Evolutionary conservation across 441 rosid genomes (phyloP), one percentile per base, ranked within the genome.

Genomic region (Viola pubescens): DNA sequence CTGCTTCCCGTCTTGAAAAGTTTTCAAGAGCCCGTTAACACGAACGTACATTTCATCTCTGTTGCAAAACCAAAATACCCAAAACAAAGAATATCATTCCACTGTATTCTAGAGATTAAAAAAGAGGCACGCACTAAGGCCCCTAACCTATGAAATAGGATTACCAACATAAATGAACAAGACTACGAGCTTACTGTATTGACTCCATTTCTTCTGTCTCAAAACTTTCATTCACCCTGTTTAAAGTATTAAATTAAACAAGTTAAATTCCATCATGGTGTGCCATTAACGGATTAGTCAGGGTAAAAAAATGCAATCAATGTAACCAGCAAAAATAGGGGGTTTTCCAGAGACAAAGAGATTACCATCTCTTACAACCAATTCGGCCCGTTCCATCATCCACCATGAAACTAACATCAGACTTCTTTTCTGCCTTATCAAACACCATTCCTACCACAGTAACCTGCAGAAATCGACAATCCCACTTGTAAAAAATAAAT

Each of bases 341-440:
- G 34, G 26, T 4, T 26, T 37, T 61, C 37, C 7, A 10, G n/a
- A 44, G 48, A 53, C 50, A 43, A 3, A 56, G 37, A 56, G 37
- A 57, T 54, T 82, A 92, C 98, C 98, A 91, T 85, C 95, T 84
- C 71, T 72, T 77, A 73, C 94, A 85, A 38, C 75, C 77, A 52
- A 89, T 72, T 14, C 82, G 77, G 13, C 98, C 98, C 0, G 97
- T 92, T 65, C 98, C 98, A 63, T 92, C 98, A 48, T 92, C 94
- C 41, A 92, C 64, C 46, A 61, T 49, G 66, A 92, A 89, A 66
- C 78, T 73, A 59, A 85, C 81, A 53, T 89, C 97, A 4, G 94
- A 84, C 48, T 78, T 75, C 75, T 85, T 82, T 7, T 66, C 77
- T 12, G 70, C 75, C 59, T 78, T 92, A 5, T 81, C 81, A 72